phyloP scores from a whole-genome alignment of 495 filamentous ascomycete species.

The Delitschia confertaspora region DNA sequence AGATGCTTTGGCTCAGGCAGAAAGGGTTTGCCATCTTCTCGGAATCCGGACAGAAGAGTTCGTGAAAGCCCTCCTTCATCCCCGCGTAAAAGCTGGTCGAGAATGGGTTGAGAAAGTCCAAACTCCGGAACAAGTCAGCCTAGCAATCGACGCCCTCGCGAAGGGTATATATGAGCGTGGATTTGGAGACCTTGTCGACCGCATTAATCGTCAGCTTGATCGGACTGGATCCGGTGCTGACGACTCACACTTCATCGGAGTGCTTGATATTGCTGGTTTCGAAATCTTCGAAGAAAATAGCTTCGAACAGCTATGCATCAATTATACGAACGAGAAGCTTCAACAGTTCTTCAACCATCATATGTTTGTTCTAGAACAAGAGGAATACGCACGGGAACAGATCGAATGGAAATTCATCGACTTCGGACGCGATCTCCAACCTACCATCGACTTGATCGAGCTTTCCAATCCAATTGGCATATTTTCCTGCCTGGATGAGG shows the following conservation, averaged over 20 bases:
- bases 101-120: constrained; percentile 99
- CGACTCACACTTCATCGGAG: constrained; percentile 91
- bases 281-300: constrained; percentile 98
- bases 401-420: constrained; percentile 99
- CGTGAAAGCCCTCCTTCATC: constrained; percentile 79
- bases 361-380: constrained; percentile 99
- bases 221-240: constrained; percentile 66
- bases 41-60: constrained; percentile 80
- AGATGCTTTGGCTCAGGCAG: constrained; percentile 59
- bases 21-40: constrained; percentile 72
- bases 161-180: constrained; percentile 97
- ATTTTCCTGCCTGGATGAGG: constrained; percentile 96
- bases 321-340: constrained; percentile 98
- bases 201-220: constrained; percentile 88
- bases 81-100: constrained; percentile 84
- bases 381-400: constrained; percentile 94
- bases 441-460: constrained; percentile 96
- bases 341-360: constrained; percentile 99
- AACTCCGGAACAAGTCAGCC: constrained; percentile 88
- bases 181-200: constrained; percentile 83
- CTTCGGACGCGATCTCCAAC: constrained; percentile 94
- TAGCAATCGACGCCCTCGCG: constrained; percentile 81
- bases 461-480: constrained; percentile 95
- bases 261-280: constrained; percentile 98
- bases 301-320: constrained; percentile 99